Evolutionary conservation across 106 monocot species (phyloP), one percentile per base, ranked within the genome.

Genomic region (Alisma plantagoaquatica): DNA sequence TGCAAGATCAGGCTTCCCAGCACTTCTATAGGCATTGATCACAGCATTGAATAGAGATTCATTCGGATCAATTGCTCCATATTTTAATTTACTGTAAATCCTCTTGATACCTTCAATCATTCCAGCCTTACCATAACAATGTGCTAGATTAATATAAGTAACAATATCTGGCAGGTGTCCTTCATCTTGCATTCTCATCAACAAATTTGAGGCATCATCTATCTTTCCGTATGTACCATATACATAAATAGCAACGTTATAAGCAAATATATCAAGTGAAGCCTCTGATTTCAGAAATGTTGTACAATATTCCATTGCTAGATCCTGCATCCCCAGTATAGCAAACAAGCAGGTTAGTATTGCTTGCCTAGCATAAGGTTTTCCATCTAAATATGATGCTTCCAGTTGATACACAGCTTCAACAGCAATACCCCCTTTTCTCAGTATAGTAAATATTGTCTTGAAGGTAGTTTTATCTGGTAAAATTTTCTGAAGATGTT

Each of bases 81-180:
- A 71, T 47, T 78, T 81, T 29, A 91, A 46, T 23, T 70, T 63
- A 32, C 75, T 44, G 64, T 78, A 81, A 29, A 81, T 78, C 18
- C 85, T 58, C 54, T 71, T 79, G 20, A 91, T 29, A 24, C 84
- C 91, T 76, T 85, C 91, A 59, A 78, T 46, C 70, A 81, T 64
- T 52, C 84, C 70, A 46, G 60, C 73, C 46, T 73, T 75, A 16
- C 91, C 81, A 69, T 91, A 91, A 56, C 78, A 85, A 23, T 32
- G 29, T 43, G 75, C 74, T 33, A 91, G 67, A 71, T 67, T 63
- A 25, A 85, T 76, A 46, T 78, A 76, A 12, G 91, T 91, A 25
- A 78, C 72, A 49, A 75, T 21, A 47, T 91, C 85, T 8, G 81
- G 69, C 31, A 58, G 43, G 28, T 78, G 54, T 19, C 85, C 85